A percentile compares a stretch with the other conserved stretches of the same genome.
These are phyloP conservation scores for Capronia americana DNA, from an alignment of 2,329 filamentous ascomycete species.

Conservation along the genomic window DNA sequence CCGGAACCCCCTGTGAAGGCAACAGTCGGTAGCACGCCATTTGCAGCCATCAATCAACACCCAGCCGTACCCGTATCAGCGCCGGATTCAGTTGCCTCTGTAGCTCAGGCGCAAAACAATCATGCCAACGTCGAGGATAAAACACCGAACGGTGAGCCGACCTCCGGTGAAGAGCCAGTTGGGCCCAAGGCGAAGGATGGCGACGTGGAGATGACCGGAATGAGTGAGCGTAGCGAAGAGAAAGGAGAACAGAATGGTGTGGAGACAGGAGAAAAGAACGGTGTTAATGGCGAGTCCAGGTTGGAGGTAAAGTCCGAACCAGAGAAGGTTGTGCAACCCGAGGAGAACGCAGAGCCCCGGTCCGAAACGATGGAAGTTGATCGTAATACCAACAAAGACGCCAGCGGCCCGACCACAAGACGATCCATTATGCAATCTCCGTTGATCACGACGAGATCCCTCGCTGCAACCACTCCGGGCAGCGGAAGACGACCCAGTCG, in stretches of 20 bases:
- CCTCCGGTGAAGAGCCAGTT: constrained; percentile 1
- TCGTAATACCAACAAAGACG: constrained; percentile 21
- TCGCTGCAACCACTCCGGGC: constrained; percentile 24
- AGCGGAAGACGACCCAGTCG: constrained; percentile 31
- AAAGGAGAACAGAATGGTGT: constrained; percentile 7
- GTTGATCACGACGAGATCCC: constrained; percentile 28
- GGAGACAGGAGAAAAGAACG: constrained; percentile 10
- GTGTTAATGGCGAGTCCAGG: constrained; percentile 4
- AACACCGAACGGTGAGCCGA: neutral
- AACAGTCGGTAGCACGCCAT: constrained; percentile 2
- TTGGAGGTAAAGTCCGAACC: constrained; percentile 4
- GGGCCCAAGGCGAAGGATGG: constrained; percentile 11
- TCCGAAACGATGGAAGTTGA: constrained; percentile 32
- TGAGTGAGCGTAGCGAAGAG: neutral
- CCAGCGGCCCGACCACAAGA: constrained; percentile 2
- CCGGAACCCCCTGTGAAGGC: neutral
- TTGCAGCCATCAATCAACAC: neutral
- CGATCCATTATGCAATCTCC: constrained; percentile 30
- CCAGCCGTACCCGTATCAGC: neutral
- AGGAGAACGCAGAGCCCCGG: constrained; percentile 12
- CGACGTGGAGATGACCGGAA: constrained; percentile 23
- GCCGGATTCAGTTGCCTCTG: neutral
- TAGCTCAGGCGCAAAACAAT: constrained; percentile 1
- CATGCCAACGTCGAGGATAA: neutral
- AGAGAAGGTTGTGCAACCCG: neutral